Conservation (phyloP, 2,329 filamentous ascomycete species). For the Coniochaeta sp. region DNA sequence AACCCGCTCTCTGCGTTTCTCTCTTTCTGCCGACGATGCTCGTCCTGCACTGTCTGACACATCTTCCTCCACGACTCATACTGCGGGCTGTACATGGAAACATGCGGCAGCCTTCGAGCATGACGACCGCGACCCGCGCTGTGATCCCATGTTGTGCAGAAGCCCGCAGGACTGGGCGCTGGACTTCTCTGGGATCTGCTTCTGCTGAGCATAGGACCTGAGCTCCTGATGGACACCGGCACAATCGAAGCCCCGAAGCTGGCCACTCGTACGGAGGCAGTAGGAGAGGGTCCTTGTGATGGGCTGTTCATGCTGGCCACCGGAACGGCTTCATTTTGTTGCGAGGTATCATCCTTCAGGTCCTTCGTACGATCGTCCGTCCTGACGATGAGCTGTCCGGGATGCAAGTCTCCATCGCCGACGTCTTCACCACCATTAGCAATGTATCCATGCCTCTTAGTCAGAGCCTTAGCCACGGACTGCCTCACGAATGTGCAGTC, state of each 20-base stretch:
- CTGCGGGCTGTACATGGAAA: neutral
- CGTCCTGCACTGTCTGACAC: neutral
- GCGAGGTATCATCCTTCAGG: neutral
- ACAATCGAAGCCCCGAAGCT: neutral
- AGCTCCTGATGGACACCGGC: neutral
- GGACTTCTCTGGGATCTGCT: neutral
- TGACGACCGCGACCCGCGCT: neutral
- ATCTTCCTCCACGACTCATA: neutral
- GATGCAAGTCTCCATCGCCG: neutral
- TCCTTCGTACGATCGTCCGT: neutral
- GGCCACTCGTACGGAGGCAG: neutral
- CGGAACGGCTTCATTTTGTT: neutral
- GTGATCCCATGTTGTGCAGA: neutral
- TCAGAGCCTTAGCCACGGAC: neutral
- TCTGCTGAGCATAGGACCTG: neutral
- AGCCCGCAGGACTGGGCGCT: neutral
- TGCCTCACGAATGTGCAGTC: neutral
- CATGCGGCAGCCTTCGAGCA: neutral
- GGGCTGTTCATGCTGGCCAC: neutral
- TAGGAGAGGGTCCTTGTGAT: neutral
- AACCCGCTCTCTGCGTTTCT: neutral
- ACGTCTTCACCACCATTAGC: neutral
- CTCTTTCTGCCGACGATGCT: slow-evolving; percentile 1
- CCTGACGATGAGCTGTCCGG: neutral
- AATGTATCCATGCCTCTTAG: neutral